Evolutionary conservation across 2,329 filamentous ascomycete genomes (phyloP), one percentile per base, ranked within the genome.

Genomic region (Gremmenia infestans): DNA sequence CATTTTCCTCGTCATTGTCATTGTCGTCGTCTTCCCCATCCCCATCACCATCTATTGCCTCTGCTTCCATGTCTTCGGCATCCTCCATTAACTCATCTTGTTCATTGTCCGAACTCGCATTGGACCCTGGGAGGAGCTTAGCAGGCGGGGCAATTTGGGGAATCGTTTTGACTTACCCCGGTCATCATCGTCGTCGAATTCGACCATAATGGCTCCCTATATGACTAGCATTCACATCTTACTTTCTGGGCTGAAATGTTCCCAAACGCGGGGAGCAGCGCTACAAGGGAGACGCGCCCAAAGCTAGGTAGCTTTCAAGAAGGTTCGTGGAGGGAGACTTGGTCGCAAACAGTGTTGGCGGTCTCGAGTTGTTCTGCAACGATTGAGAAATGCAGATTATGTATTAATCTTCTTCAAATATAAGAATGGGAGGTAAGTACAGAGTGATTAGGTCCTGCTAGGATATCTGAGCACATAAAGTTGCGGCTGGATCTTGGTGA

Each of bases 11-110:
- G 73, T 68, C 63, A 40, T 69, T 63, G 4, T 68, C 68, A 19
- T 70, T 66, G 28, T 68, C 67, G 14, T 71, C 68, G 8, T 64
- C 66, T 14, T 69, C 65, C 14, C 59, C 64, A 23, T 71, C 67
- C 22, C 63, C 69, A n/a, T 72, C 68, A 5, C 64, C 67, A 40
- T 71, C 68, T 19, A 64, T 69, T 12, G 59, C 65, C 45, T 69
- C 67, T 6, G 57, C 62, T 19, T 72, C 70, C n/a, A 67, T 65
- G 42, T 71, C 68, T 42, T 72, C 72, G 23, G 63, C 70, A 63
- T 74, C 72, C 53, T 83, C 80, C 78, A 83, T 83, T 37, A 80
- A 73, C 65, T 84, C 81, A 63, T 85, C 81, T 55, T 75, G 76
- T 53, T 82, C 80, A 61, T 78, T 76, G 35, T 78, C 76, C 22